These are phyloP conservation scores for Claviceps sp. DNA, from an alignment of 2,329 filamentous ascomycete genomes.

Conservation along the genomic window DNA sequence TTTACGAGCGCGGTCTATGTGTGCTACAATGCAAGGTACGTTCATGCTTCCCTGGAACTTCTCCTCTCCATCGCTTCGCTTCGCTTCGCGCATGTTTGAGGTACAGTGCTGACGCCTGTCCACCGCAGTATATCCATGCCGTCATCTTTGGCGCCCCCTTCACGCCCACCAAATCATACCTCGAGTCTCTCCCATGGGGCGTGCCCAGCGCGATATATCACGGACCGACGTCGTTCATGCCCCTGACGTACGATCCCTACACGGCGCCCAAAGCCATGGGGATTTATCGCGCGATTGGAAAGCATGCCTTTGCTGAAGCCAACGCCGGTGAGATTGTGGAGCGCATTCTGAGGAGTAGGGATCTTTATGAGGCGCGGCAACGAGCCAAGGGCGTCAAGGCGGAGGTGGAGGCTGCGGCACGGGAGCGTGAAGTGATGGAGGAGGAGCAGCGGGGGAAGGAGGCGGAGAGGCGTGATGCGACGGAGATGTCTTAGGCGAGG, in stretches of 20 bases:
- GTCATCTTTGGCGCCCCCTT: slow-evolving; percentile 87
- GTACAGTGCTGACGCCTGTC: background rate
- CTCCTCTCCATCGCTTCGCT: no score
- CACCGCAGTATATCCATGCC: slow-evolving; percentile 62
- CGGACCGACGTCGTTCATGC: slow-evolving; percentile 88
- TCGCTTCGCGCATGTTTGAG: background rate
- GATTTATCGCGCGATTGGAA: slow-evolving; percentile 67
- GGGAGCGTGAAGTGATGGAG: slow-evolving; percentile 48
- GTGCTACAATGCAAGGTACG: slow-evolving; percentile 84
- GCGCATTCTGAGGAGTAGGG: slow-evolving; percentile 74
- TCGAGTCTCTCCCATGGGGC: slow-evolving; percentile 60
- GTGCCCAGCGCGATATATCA: slow-evolving; percentile 78
- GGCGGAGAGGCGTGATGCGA: slow-evolving; percentile 16
- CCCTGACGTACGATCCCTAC: slow-evolving; percentile 68
- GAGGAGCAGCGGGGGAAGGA: slow-evolving; percentile 40
- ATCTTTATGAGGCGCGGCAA: slow-evolving; percentile 84
- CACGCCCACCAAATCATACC: slow-evolving; percentile 65
- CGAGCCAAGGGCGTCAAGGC: slow-evolving; percentile 81
- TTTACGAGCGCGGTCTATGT: slow-evolving; percentile 89
- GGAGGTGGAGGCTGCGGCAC: slow-evolving; percentile 54
- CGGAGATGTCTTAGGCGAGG: background rate
- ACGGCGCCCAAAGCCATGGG: slow-evolving; percentile 65
- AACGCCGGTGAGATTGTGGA: slow-evolving; percentile 88
- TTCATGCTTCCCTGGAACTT: slow-evolving; percentile 7
- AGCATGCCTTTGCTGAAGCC: slow-evolving; percentile 71